phyloP scores from a whole-genome alignment of 2,329 filamentous ascomycete species.

The Aspergillus quadrilineatus region DNA sequence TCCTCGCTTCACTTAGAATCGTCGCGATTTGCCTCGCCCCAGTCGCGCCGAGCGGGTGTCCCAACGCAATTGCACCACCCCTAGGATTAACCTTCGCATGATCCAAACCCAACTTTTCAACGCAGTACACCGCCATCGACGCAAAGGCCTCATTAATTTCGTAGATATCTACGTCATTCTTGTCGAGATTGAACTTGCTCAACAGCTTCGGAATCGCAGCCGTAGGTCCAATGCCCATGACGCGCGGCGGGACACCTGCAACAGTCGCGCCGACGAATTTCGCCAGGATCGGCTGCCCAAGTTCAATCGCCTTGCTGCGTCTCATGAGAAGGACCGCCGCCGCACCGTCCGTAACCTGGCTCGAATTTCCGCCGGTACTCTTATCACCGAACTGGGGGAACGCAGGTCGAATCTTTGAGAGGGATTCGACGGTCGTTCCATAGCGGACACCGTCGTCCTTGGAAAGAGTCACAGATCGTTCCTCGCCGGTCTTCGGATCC shows the following conservation, averaged over 20 bases:
- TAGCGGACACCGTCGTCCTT: slow-evolving; percentile 88
- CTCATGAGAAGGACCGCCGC: slow-evolving; percentile 92
- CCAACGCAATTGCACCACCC: slow-evolving; percentile 87
- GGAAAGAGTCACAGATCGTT: slow-evolving; percentile 73
- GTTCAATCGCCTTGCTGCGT: slow-evolving; percentile 79
- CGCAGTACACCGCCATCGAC: slow-evolving; percentile 94
- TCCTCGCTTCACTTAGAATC: slow-evolving; percentile 77
- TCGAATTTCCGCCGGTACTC: slow-evolving; percentile 90
- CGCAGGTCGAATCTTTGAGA: slow-evolving; percentile 82
- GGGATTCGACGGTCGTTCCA: slow-evolving; percentile 79
- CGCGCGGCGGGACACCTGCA: slow-evolving; percentile 82
- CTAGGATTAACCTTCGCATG: slow-evolving; percentile 82
- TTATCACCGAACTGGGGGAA: slow-evolving; percentile 86
- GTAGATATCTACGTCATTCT: slow-evolving; percentile 82
- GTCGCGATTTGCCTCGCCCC: slow-evolving; percentile 89
- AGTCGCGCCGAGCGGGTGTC: slow-evolving; percentile 87
- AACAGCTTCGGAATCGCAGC: slow-evolving; percentile 78
- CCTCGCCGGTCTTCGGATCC: slow-evolving; percentile 76
- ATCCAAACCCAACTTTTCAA: slow-evolving; percentile 64
- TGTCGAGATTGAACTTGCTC: slow-evolving; percentile 69
- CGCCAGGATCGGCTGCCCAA: slow-evolving; percentile 86
- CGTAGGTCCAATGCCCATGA: slow-evolving; percentile 80
- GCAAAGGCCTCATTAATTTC: slow-evolving; percentile 98
- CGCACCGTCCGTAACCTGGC: slow-evolving; percentile 91
- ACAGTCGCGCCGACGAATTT: slow-evolving; percentile 94